phyloP scores from a whole-genome alignment of 2,329 filamentous ascomycete species.

The Byssothecium circinans region DNA sequence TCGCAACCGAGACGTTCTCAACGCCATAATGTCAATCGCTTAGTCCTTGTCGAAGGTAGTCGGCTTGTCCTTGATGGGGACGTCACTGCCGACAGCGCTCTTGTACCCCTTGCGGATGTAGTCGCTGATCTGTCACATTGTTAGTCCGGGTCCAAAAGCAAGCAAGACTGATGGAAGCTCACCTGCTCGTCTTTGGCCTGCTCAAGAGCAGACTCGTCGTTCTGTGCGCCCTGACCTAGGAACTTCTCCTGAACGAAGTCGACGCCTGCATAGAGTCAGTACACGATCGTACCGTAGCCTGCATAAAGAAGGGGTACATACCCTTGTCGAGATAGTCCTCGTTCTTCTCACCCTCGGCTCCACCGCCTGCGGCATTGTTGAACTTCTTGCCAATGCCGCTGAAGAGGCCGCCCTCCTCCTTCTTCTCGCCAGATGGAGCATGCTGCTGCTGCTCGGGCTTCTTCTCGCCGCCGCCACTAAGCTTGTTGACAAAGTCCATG shows the following conservation, averaged over 20 bases:
- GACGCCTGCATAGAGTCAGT: conserved; percentile 57
- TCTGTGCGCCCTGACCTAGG: conserved; percentile 68
- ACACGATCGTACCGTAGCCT: not conserved
- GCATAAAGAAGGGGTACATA: conserved; percentile 37
- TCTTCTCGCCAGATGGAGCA: conserved; percentile 32
- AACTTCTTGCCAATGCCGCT: conserved; percentile 69
- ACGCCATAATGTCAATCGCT: not conserved
- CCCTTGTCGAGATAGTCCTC: conserved; percentile 84
- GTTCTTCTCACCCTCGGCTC: conserved; percentile 74
- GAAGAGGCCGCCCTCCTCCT: conserved; percentile 51
- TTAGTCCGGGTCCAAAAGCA: not conserved
- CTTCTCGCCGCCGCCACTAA: conserved; percentile 45
- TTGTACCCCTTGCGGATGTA: conserved; percentile 74
- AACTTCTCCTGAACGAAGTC: conserved; percentile 78
- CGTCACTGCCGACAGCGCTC: conserved; percentile 65
- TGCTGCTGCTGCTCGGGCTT: conserved; percentile 32
- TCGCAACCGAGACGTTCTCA: not conserved
- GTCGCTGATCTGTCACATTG: conserved; percentile 59
- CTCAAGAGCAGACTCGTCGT: conserved; percentile 62
- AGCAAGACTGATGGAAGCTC: not conserved
- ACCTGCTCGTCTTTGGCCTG: conserved; percentile 78
- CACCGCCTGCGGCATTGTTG: conserved; percentile 72
- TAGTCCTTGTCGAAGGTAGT: conserved; percentile 24
- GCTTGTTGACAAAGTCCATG: conserved; percentile 55
- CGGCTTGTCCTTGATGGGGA: conserved; percentile 72